Evolutionary conservation across 1,284 basidiomycete species (phyloP), one percentile per base, ranked within the genome.

Genomic region (Malassezia dermatis): DNA sequence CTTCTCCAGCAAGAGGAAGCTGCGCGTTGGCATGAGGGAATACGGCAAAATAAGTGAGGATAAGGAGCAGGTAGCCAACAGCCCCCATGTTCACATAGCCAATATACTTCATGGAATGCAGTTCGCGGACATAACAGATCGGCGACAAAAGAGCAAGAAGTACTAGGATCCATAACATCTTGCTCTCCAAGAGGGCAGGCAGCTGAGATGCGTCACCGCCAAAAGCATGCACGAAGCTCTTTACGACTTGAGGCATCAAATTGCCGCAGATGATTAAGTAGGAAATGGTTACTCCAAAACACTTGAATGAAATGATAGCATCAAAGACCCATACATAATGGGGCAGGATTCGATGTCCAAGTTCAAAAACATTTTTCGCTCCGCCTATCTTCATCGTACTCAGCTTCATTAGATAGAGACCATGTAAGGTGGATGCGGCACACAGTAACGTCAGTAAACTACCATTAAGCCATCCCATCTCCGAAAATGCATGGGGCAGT

Each of bases 201-300:
- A 73, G 61, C 41, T 64, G 50, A 40, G 63, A 59, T 10, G 59
- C 32, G 43, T 64, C 58, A 1, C 49, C 10, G 24, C 62, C 53
- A 39, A 69, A 56, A 7, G 62, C 60, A 3, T 63, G 55, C 31
- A 63, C 86, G 49, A 96, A 78, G 11, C 88, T 86, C 56, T 80
- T 78, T 30, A 90, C 83, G n/a, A 96, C 93, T 70, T 85, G 90
- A 1, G 94, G 93, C 81, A 95, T 86, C 48, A 96, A 81, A 40
- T 67, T 61, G 2, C 62, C 62, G 35, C 61, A 65, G 32, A 75
- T 71, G 58, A 65, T 64, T 35, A 76, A 80, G 48, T 76, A 88
- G 79, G 89, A 93, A 64, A 94, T 86, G 32, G 88, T 90, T 8
- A 98, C 94, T 28, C 94, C 94, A 73, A 63, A 74, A 57, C 71